Evolutionary conservation across 1,284 basidiomycete genomes (phyloP).

Genomic region (Ustilago vetiveriae): DNA sequence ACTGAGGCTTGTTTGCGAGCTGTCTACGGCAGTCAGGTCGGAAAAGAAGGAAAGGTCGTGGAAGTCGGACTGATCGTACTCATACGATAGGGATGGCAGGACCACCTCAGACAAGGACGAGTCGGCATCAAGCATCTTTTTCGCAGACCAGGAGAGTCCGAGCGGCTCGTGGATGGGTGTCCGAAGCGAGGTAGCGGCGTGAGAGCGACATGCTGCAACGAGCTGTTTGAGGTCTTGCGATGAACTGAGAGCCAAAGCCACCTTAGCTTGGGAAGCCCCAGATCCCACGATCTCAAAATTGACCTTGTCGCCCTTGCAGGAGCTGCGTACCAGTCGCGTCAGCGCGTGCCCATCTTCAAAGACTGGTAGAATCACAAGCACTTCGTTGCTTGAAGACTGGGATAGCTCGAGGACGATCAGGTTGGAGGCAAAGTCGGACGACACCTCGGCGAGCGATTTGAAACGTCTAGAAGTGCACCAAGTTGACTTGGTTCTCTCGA

Average conservation of each 20-base stretch:
- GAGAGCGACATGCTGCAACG: constrained; percentile 27
- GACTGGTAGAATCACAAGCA: constrained; percentile 28
- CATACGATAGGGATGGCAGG: constrained; percentile 1
- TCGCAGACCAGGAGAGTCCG: constrained; percentile 34
- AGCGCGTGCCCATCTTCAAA: constrained; percentile 8
- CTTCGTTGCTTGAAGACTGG: constrained; percentile 5
- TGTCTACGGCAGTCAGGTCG: constrained; percentile 29
- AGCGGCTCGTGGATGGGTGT: constrained; percentile 24
- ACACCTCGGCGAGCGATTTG: constrained; percentile 18
- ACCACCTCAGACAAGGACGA: constrained; percentile 10
- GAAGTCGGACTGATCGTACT: constrained; percentile 12
- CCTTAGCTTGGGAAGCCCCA: constrained; percentile 2
- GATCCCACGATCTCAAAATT: constrained; percentile 10
- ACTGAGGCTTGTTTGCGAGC: constrained; percentile 1
- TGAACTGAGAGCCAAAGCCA: constrained; percentile 24
- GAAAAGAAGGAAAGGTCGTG: constrained; percentile 30
- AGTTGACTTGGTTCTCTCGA: constrained; percentile 45
- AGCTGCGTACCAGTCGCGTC: constrained; percentile 11
- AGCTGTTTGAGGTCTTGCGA: constrained; percentile 2
- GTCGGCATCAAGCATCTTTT: constrained; percentile 12
- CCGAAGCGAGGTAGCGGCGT: constrained; percentile 18
- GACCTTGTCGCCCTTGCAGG: constrained; percentile 1
- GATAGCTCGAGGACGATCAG: constrained; percentile 29
- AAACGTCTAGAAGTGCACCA: constrained; percentile 47
- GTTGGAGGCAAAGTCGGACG: constrained; percentile 19